phyloP scores from a whole-genome alignment of 1,284 basidiomycete genomes.

The Omphalotus olearius region DNA sequence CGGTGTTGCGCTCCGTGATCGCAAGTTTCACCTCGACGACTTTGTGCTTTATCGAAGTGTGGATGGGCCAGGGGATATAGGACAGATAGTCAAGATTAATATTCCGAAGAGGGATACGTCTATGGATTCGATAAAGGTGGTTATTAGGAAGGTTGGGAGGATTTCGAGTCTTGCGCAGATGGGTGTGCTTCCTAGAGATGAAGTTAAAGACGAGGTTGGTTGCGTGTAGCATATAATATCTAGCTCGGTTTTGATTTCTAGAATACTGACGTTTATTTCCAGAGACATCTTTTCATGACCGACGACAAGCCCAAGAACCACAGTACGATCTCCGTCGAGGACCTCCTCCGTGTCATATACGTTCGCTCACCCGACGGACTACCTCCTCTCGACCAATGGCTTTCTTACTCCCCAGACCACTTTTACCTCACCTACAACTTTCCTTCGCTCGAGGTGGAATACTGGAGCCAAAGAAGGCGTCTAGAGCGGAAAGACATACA shows the following conservation, averaged over 20 bases:
- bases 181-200: conserved; percentile 1
- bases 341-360: conserved; percentile 44
- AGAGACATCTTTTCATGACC: conserved; percentile 58
- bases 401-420: conserved; percentile 45
- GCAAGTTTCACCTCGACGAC: conserved; percentile 50
- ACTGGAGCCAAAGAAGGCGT: conserved; percentile 33
- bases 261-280: conserved; percentile 1
- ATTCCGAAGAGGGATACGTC: not conserved
- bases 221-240: not conserved
- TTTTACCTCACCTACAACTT: conserved; percentile 54
- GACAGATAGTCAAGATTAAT: conserved; percentile 6
- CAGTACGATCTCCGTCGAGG: conserved; percentile 26
- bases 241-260: not conserved
- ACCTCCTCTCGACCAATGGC: conserved; percentile 38
- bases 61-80: conserved; percentile 28
- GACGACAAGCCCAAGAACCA: conserved; percentile 44
- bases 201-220: conserved; percentile 27
- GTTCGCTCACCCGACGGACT: conserved; percentile 28
- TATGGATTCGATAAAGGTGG: not conserved
- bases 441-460: conserved; percentile 30
- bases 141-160: conserved; percentile 11
- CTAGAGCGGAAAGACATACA: conserved; percentile 31
- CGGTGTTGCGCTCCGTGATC: conserved; percentile 35
- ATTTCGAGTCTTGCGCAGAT: conserved; percentile 2
- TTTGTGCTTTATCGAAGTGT: conserved; percentile 43